phyloP scores from a whole-genome alignment of 306 rosid species.

The Prunus fruticosa region DNA sequence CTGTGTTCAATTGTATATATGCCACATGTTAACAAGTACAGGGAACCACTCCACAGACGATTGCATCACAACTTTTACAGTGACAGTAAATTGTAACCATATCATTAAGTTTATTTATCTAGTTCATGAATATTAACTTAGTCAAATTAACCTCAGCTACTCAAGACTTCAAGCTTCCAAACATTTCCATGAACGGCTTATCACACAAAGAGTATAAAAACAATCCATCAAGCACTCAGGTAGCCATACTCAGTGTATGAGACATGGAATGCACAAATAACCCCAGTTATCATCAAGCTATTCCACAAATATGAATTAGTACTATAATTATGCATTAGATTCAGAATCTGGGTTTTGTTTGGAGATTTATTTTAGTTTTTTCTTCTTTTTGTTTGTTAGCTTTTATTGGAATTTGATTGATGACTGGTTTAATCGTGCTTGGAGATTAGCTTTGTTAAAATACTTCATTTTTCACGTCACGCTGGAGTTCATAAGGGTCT shows the following conservation, averaged over 20 bases:
- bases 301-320: background rate
- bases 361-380: background rate
- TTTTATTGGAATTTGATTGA: background rate
- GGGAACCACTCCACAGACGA: too few relatives aligned
- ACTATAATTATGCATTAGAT: background rate
- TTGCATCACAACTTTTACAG: too few relatives aligned
- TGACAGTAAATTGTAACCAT: too few relatives aligned
- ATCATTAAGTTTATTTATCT: too few relatives aligned
- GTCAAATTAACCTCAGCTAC: background rate
- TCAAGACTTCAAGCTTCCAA: background rate
- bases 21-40: too few relatives aligned
- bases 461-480: too few relatives aligned
- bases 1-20: too few relatives aligned
- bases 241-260: background rate
- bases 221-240: background rate
- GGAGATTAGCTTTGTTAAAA: too few relatives aligned
- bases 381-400: too few relatives aligned
- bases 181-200: background rate
- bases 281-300: background rate
- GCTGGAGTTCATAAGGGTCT: background rate
- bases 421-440: too few relatives aligned
- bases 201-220: background rate
- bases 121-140: too few relatives aligned
- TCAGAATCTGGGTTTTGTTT: background rate
- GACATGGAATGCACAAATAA: background rate